Evolutionary conservation across 208 protist genomes (phyloP).

Genomic region (Novymonas esmeraldas): DNA sequence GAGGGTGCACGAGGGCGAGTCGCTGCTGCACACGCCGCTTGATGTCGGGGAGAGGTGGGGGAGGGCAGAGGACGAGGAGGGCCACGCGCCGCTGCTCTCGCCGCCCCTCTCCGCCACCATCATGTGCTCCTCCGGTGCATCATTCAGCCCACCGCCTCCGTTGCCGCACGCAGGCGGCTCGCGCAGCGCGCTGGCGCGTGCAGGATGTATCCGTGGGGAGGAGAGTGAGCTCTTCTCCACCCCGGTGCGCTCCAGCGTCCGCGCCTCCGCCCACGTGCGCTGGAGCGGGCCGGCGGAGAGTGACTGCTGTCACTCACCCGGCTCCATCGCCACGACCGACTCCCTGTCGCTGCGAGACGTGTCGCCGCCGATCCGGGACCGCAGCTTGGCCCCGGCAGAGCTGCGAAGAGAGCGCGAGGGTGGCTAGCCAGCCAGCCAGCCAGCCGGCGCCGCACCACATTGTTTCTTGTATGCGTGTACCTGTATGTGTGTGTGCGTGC

Average conservation of each 20-base stretch:
- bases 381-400: slow-evolving; percentile 56
- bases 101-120: no score
- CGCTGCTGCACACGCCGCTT: no score
- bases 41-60: no score
- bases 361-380: slow-evolving; percentile 54
- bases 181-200: not conserved
- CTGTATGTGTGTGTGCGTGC: slow-evolving; percentile 1
- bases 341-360: slow-evolving; percentile 33
- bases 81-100: no score
- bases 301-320: slow-evolving; percentile 17
- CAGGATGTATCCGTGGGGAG: no score
- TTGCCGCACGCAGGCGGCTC: no score
- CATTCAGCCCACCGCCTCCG: no score
- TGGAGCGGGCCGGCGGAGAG: slow-evolving; percentile 20
- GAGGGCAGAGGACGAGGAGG: not conserved
- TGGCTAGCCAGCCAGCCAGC: no score
- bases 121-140: no score
- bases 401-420: slow-evolving; percentile 19
- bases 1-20: no score
- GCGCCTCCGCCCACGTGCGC: slow-evolving; percentile 12
- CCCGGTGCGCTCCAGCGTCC: not conserved
- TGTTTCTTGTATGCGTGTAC: not conserved
- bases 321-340: slow-evolving; percentile 13
- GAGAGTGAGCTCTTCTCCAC: not conserved
- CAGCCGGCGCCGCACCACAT: no score